Evolutionary conservation across 768 basidiomycete species (phyloP).

Genomic region (Auriculariales sp.): DNA sequence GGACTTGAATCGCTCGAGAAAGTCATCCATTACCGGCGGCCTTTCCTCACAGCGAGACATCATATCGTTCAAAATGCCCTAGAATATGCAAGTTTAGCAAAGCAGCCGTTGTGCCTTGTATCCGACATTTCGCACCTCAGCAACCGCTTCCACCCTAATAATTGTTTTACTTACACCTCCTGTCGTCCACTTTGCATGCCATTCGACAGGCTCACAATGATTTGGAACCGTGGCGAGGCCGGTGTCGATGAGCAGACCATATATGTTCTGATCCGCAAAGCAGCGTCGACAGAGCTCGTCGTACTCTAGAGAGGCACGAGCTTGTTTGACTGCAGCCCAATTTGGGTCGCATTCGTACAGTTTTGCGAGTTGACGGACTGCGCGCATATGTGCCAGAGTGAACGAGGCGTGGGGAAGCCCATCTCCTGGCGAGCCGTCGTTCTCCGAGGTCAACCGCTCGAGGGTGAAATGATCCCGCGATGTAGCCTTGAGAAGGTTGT

Average conservation of each 20-base stretch:
- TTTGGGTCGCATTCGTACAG: slow-evolving; percentile 26
- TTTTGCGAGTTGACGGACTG: slow-evolving; percentile 36
- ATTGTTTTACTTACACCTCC: slow-evolving; percentile 39
- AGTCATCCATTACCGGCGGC: background rate
- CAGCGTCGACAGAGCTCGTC: slow-evolving; percentile 39
- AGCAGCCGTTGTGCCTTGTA: too few species aligned
- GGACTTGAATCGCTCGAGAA: slow-evolving; percentile 15
- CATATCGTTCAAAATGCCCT: slow-evolving; percentile 3
- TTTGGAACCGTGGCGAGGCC: slow-evolving; percentile 38
- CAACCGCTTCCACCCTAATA: slow-evolving; percentile 52
- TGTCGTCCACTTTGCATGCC: slow-evolving; percentile 48
- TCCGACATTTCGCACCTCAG: slow-evolving; percentile 47
- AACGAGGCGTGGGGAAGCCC: slow-evolving; percentile 37
- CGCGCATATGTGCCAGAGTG: slow-evolving; percentile 46
- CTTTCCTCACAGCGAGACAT: background rate
- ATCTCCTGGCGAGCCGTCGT: slow-evolving; percentile 33
- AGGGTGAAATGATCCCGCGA: slow-evolving; percentile 35
- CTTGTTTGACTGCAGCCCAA: slow-evolving; percentile 47
- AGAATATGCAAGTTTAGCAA: too few species aligned
- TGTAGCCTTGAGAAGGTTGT: slow-evolving; percentile 42
- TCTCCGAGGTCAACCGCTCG: slow-evolving; percentile 55
- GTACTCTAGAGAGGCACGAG: slow-evolving; percentile 32
- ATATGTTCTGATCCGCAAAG: slow-evolving; percentile 43
- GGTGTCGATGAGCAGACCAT: slow-evolving; percentile 61
- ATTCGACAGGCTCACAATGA: slow-evolving; percentile 33